Evolutionary conservation across 164 flowering plant genomes (phyloP), one percentile per base, ranked within the genome.

Genomic region (Umbilicus rupestris): DNA sequence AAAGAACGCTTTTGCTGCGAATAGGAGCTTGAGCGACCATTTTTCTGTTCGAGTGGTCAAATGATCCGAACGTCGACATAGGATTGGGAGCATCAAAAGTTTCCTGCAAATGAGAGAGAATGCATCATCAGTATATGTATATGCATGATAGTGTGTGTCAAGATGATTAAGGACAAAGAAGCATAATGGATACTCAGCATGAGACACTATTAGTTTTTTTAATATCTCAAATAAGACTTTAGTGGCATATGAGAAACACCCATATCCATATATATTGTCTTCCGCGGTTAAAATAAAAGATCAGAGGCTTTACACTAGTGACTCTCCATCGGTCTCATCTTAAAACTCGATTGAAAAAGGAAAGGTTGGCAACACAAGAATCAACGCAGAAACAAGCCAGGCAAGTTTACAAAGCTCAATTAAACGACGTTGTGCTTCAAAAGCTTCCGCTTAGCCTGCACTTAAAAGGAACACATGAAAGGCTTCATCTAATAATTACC

Each of bases 1-100:
- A 86, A 33, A 90, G 76, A 83, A 93, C 57, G 68, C 91, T 90
- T 78, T 79, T 93, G 74, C 87, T 87, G 66, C 98, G 92, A 75
- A 68, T 75, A 68, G 93, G 89, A 39, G 83, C 74, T 30, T 66
- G 87, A 3, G 80, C 62, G 26, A 57, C 73, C 50, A 72, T 83
- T 39, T 68, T 83, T 20, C 77, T 79, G 63, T 68, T 77, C 62
- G 70, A 73, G 46, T 70, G 73, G 64, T 79, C 87, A 65, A 85
- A 83, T 66, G 98, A 90, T 72, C 83, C 78, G 72, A 69, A 78
- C 45, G 83, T 74, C 24, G 78, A 70, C 76, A 88, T 15, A 20
- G 77, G 77, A 73, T 79, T 88, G 65, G 82, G 72, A 47, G 72
- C 78, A 62, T 79, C 87, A 41, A 45, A 26, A 20, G 70, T 50